phyloP scores from a whole-genome alignment of 1,284 basidiomycete genomes.

The Ceratobasidium sp. region DNA sequence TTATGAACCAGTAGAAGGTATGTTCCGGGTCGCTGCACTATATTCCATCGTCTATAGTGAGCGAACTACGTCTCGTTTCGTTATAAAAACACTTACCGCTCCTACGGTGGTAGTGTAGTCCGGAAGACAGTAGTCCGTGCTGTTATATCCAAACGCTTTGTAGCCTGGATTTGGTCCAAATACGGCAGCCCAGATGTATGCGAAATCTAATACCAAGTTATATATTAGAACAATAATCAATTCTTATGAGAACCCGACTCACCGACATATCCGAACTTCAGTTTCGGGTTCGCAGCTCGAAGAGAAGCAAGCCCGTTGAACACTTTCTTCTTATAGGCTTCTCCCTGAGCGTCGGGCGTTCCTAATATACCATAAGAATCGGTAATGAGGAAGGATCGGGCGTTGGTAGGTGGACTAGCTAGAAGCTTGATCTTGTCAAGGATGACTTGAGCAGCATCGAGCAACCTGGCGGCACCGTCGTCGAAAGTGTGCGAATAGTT shows the following conservation, averaged over 20 bases:
- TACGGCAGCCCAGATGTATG: constrained; percentile 64
- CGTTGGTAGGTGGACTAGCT: constrained; percentile 62
- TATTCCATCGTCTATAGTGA: too few relatives aligned
- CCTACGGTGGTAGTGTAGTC: constrained; percentile 41
- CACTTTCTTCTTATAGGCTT: constrained; percentile 61
- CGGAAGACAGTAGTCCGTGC: constrained; percentile 56
- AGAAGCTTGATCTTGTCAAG: constrained; percentile 59
- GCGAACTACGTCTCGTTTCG: too few relatives aligned
- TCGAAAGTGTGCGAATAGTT: constrained; percentile 51
- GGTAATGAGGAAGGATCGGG: constrained; percentile 62
- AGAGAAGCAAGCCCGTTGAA: constrained; percentile 58
- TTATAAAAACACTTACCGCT: background rate
- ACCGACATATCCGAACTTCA: constrained; percentile 61
- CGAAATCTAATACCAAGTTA: constrained; percentile 54
- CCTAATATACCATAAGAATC: constrained; percentile 65
- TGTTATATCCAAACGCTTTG: constrained; percentile 64
- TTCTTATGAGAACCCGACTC: background rate
- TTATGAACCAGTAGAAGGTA: too few relatives aligned
- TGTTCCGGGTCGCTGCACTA: too few relatives aligned
- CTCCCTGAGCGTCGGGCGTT: constrained; percentile 56
- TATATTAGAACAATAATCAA: background rate
- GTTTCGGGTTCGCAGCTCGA: constrained; percentile 49
- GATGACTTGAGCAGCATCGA: constrained; percentile 57
- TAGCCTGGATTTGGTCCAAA: constrained; percentile 61
- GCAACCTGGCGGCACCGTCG: constrained; percentile 57